A percentile compares a stretch with the other conserved stretches of the same genome.
These are phyloP conservation scores for Colletotrichum filicis DNA, from an alignment of 2,329 filamentous ascomycete species.

Conservation along the genomic window DNA sequence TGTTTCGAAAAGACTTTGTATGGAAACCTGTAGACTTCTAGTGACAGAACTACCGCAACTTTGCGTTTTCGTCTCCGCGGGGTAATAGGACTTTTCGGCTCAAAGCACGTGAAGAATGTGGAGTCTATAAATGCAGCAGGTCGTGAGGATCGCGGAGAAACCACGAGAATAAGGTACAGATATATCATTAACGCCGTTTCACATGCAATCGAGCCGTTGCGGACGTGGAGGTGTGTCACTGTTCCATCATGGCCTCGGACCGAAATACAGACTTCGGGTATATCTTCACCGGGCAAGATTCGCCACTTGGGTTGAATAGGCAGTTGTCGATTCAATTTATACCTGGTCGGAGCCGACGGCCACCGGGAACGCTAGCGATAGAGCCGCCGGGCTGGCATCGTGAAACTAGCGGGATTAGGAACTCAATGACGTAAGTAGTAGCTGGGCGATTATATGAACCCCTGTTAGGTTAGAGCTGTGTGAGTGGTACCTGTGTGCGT, in stretches of 20 bases:
- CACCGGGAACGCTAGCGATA: conserved; percentile 28
- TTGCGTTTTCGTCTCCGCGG: not conserved
- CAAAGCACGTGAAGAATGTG: not conserved
- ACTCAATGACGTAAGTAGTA: conserved; percentile 27
- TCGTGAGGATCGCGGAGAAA: not conserved
- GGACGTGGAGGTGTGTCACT: not conserved
- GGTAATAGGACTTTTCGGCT: not conserved
- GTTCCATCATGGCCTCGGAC: not conserved
- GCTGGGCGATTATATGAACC: conserved; percentile 3
- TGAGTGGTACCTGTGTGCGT: conserved; percentile 11
- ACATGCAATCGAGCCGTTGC: not conserved
- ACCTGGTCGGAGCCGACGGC: conserved; percentile 19
- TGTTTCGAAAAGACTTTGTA: not conserved
- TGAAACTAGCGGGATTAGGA: conserved; percentile 21
- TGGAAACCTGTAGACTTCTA: not conserved
- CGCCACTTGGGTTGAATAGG: not conserved
- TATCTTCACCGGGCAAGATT: conserved; percentile 12
- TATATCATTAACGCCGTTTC: not conserved
- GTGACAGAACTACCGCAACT: not conserved
- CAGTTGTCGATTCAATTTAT: not conserved
- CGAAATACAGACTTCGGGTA: not conserved
- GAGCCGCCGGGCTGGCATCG: conserved; percentile 31
- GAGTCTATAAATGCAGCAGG: not conserved
- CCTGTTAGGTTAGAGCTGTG: conserved; percentile 7
- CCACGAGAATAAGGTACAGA: not conserved